These are phyloP conservation scores for Eucalyptus urophylla DNA, from an alignment of 345 rosid species.

Conservation along the genomic window DNA sequence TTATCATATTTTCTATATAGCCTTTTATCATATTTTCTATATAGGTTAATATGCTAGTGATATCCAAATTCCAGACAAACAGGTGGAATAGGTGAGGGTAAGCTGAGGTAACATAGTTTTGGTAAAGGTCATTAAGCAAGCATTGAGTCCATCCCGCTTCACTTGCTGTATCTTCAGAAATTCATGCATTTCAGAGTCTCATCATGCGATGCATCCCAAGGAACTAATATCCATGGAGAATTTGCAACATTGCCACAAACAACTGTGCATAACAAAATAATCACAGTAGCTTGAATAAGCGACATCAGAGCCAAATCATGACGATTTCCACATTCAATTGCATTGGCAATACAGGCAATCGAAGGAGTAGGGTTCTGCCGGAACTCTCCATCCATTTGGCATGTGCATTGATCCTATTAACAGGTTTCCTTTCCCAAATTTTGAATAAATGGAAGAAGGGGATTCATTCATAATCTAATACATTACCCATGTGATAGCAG, in stretches of 20 bases:
- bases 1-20: neutral
- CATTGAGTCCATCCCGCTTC: neutral
- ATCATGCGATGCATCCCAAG: neutral
- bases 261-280: neutral
- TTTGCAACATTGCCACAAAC: neutral
- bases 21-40: neutral
- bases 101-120: neutral
- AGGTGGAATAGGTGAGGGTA: neutral
- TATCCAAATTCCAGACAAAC: neutral
- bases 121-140: neutral
- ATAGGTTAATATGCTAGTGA: neutral
- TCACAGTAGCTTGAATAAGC: neutral
- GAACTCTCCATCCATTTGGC: neutral
- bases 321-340: neutral
- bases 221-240: neutral
- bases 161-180: neutral
- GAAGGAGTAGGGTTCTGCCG: neutral
- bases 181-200: neutral
- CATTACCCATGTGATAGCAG: neutral
- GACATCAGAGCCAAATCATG: neutral
- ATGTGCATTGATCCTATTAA: neutral
- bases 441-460: neutral
- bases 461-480: neutral
- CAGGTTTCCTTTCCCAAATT: neutral
- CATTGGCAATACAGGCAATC: neutral